phyloP scores from a whole-genome alignment of 495 filamentous ascomycete genomes.

The Cercophora sp. region DNA sequence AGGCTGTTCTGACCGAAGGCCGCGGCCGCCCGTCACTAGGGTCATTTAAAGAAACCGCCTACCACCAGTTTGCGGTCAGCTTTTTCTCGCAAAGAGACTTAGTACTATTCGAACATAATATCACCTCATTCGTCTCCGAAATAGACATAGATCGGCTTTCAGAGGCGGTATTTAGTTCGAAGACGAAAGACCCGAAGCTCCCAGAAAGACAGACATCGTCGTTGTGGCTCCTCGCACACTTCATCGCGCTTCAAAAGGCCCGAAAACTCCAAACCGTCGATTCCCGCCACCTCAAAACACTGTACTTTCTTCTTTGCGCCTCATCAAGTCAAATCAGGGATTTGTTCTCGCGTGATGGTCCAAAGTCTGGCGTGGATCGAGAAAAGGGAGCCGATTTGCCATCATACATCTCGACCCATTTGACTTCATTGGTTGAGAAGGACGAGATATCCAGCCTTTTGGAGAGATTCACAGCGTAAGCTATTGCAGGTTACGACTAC shows the following conservation, averaged over 20 bases:
- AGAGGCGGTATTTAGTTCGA: slow-evolving; percentile 9
- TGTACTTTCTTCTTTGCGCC: slow-evolving; percentile 26
- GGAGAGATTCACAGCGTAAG: slow-evolving; percentile 36
- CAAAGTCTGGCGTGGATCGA: slow-evolving; percentile 1
- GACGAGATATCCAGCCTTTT: slow-evolving; percentile 39
- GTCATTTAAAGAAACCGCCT: slow-evolving; percentile 19
- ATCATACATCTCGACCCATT: slow-evolving; percentile 31
- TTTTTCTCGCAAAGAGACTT: slow-evolving; percentile 33
- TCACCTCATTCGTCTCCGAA: slow-evolving; percentile 14
- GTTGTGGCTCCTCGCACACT: slow-evolving; percentile 77
- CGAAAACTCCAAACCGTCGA: slow-evolving; percentile 22
- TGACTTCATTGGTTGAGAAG: slow-evolving; percentile 35
- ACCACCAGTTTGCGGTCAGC: slow-evolving; percentile 35
- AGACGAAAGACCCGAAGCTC: slow-evolving; percentile 14
- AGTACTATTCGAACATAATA: slow-evolving; percentile 17
- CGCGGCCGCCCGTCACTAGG: slow-evolving; percentile 11
- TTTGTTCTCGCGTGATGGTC: slow-evolving; percentile 12
- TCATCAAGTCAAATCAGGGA: slow-evolving; percentile 24
- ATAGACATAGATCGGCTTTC: slow-evolving; percentile 29
- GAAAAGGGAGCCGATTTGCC: slow-evolving; percentile 24
- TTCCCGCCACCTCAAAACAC: slow-evolving; percentile 17
- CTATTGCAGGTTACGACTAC: slow-evolving; percentile 11
- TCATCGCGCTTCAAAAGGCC: slow-evolving; percentile 67
- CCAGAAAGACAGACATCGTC: slow-evolving; percentile 29
- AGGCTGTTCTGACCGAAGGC: too few species aligned